Percentiles rank a stretch among this genome's conserved stretches.
These are phyloP conservation scores for Clitopilus hobsonii DNA, from an alignment of 768 basidiomycete species.

Conservation along the genomic window DNA sequence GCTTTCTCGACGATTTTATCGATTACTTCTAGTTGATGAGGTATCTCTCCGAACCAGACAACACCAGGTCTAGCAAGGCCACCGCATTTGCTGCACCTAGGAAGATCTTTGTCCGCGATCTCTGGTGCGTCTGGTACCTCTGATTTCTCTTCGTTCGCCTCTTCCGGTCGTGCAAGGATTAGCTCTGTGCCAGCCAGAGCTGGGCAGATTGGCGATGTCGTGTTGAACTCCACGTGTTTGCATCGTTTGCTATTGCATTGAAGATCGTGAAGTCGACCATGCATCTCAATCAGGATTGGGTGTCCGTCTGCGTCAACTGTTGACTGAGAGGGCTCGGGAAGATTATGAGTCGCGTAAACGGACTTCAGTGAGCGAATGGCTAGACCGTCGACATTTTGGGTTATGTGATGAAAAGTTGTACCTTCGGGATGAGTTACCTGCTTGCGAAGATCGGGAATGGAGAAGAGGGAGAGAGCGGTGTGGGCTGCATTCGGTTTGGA, in stretches of 20 bases:
- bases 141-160: conserved; percentile 3
- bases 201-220: conserved; percentile 38
- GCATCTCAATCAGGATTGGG: conserved; percentile 51
- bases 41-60: conserved; percentile 55
- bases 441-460: conserved; percentile 31
- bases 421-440: conserved; percentile 28
- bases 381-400: conserved; percentile 62
- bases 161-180: conserved; percentile 19
- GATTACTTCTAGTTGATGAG: conserved; percentile 33
- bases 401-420: conserved; percentile 46
- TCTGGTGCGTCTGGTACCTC: conserved; percentile 25
- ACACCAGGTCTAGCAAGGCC: conserved; percentile 46
- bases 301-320: conserved; percentile 9
- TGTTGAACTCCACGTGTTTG: conserved; percentile 33
- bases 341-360: conserved; percentile 8
- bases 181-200: conserved; percentile 40
- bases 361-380: conserved; percentile 32
- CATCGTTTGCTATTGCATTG: conserved; percentile 41
- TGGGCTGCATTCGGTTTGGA: conserved; percentile 57
- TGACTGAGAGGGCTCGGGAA: conserved; percentile 1
- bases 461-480: conserved; percentile 40
- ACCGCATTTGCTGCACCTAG: conserved; percentile 39
- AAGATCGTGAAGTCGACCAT: conserved; percentile 53
- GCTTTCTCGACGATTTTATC: conserved; percentile 35
- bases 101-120: conserved; percentile 35